A percentile compares a stretch with the other conserved stretches of the same genome.
Evolutionary conservation across 768 basidiomycete species (phyloP).

Genomic region (Daedaleopsis sinensis): DNA sequence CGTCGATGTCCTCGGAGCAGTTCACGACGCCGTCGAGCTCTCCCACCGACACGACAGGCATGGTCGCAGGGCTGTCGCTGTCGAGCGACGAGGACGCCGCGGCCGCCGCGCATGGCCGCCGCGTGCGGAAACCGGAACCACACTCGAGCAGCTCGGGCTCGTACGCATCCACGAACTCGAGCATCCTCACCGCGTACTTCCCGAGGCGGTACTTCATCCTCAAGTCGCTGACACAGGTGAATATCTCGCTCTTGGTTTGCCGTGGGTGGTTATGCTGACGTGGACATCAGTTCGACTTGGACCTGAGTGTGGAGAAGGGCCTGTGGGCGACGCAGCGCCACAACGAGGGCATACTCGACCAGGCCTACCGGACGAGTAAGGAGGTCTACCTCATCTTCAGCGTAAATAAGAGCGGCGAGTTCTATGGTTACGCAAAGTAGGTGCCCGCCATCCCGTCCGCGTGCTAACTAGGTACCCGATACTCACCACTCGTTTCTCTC

Average conservation of each 20-base stretch:
- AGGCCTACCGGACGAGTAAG: conserved; percentile 87
- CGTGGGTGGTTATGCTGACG: neutral
- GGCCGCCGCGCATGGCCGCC: neutral
- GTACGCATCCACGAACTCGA: conserved; percentile 82
- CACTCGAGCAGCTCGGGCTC: conserved; percentile 68
- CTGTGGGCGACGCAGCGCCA: conserved; percentile 94
- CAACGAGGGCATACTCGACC: conserved; percentile 89
- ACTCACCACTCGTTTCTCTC: neutral
- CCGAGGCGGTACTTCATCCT: conserved; percentile 92
- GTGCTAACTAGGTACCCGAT: neutral
- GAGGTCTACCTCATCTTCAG: conserved; percentile 91
- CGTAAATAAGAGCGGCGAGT: conserved; percentile 93
- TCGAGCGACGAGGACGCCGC: conserved; percentile 44
- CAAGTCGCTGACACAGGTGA: conserved; percentile 81
- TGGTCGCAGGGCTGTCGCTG: conserved; percentile 36
- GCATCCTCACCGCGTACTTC: conserved; percentile 74
- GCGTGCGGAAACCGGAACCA: conserved; percentile 21
- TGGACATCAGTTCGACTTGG: conserved; percentile 64
- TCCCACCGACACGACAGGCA: conserved; percentile 22
- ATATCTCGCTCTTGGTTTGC: neutral
- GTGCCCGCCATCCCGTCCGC: conserved; percentile 19
- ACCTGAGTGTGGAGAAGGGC: conserved; percentile 76
- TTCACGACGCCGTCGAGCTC: conserved; percentile 23
- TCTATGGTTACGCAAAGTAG: conserved; percentile 89
- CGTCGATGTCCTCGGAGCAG: conserved; percentile 24